Conservation (phyloP, 495 filamentous ascomycete species). For the Parachaetomium inaequale region DNA sequence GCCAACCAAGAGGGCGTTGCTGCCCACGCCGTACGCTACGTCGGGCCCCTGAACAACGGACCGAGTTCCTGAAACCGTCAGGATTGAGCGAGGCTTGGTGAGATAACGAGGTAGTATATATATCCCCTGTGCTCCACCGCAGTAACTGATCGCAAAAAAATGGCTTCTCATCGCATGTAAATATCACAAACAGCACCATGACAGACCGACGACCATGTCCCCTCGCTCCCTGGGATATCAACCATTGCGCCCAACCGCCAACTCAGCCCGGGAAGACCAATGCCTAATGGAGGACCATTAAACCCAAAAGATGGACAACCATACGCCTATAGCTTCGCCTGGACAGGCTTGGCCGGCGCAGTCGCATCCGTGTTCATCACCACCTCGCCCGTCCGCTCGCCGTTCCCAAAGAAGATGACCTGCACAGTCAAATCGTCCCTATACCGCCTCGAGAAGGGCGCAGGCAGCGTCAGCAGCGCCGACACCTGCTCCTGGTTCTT, state of each 20-base stretch:
- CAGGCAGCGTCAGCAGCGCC: constrained; percentile 85
- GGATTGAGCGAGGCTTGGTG: not conserved
- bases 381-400: constrained; percentile 68
- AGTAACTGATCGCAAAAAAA: not conserved
- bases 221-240: constrained; percentile 11
- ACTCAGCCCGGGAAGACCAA: not conserved
- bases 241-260: constrained; percentile 13
- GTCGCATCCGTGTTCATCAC: constrained; percentile 83
- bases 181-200: not conserved
- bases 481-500: constrained; percentile 92
- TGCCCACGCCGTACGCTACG: not conserved
- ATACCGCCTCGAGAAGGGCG: constrained; percentile 85
- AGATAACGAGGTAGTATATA: not conserved
- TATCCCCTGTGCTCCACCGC: not conserved
- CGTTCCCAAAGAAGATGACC: constrained; percentile 95
- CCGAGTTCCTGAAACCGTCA: not conserved
- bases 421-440: constrained; percentile 96
- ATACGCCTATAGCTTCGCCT: constrained; percentile 38
- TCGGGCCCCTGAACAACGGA: not conserved
- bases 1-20: not conserved
- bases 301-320: not conserved
- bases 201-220: not conserved
- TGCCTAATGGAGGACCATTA: not conserved
- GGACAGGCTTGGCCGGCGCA: constrained; percentile 55
- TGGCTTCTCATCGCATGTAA: not conserved